A percentile compares a stretch with the other conserved stretches of the same genome.
Evolutionary conservation across 2,329 filamentous ascomycete genomes (phyloP).

Genomic region (Alternaria rosae): DNA sequence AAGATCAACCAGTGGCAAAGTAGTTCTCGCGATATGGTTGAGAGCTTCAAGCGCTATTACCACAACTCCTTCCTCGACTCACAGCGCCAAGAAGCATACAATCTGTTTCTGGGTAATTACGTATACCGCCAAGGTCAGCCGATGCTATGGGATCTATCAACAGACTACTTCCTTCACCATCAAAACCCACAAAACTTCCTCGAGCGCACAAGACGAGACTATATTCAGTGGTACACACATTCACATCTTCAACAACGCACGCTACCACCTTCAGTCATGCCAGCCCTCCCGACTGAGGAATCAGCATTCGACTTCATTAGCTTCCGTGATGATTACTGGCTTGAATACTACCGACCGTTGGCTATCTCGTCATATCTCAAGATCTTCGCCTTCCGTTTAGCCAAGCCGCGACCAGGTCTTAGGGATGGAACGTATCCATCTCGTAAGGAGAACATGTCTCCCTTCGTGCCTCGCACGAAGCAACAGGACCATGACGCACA

Average conservation of each 20-base stretch:
- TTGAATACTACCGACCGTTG: conserved; percentile 92
- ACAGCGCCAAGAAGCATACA: conserved; percentile 98
- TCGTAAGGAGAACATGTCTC: conserved; percentile 82
- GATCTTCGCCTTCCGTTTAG: conserved; percentile 92
- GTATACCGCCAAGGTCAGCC: conserved; percentile 86
- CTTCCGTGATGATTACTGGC: conserved; percentile 92
- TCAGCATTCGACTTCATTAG: conserved; percentile 51
- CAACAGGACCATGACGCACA: conserved; percentile 55
- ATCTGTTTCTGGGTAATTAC: conserved; percentile 96
- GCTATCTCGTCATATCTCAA: conserved; percentile 89
- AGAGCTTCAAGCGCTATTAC: conserved; percentile 98
- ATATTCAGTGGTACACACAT: conserved; percentile 89
- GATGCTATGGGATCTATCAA: conserved; percentile 95
- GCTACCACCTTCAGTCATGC: conserved; percentile 60
- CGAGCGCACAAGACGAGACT: conserved; percentile 69
- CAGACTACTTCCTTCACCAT: conserved; percentile 96
- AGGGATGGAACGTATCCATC: conserved; percentile 76
- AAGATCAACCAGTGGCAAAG: conserved; percentile 99
- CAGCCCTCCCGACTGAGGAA: conserved; percentile 46
- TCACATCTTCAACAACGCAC: conserved; percentile 70
- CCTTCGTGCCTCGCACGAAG: conserved; percentile 76
- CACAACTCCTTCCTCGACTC: conserved; percentile 98
- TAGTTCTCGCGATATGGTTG: conserved; percentile 97
- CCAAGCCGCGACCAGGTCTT: conserved; percentile 78
- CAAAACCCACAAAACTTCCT: conserved; percentile 79